Evolutionary conservation across 306 rosid species (phyloP).

Genomic region (Vigna hirtella): DNA sequence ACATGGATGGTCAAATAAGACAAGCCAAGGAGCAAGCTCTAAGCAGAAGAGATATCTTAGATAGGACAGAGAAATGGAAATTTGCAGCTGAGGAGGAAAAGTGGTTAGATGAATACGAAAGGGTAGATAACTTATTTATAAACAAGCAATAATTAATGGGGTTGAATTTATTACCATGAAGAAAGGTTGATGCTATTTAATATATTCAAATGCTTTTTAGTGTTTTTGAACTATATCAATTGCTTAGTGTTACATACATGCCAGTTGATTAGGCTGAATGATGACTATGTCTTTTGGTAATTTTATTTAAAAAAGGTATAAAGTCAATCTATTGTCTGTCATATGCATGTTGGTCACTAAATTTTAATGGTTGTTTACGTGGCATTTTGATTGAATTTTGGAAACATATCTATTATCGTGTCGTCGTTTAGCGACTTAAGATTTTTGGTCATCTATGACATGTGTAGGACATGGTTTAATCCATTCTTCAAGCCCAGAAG

Average conservation of each 20-base stretch:
- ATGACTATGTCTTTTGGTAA: not conserved
- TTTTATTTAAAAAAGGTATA: not conserved
- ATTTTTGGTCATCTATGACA: not conserved
- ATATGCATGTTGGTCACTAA: not conserved
- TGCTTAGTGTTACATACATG: slow-evolving; percentile 18
- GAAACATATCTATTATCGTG: not conserved
- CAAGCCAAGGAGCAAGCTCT: slow-evolving; percentile 87
- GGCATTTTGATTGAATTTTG: not conserved
- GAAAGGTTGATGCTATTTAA: slow-evolving; percentile 1
- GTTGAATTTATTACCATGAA: slow-evolving; percentile 15
- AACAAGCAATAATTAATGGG: not conserved
- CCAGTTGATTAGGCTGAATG: not conserved
- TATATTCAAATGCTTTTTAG: not conserved
- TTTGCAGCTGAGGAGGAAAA: slow-evolving; percentile 89
- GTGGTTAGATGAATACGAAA: slow-evolving; percentile 96
- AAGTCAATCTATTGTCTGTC: not conserved
- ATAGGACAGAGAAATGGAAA: slow-evolving; percentile 87
- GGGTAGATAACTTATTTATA: slow-evolving; percentile 54
- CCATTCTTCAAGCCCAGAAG: not conserved
- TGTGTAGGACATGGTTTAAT: not conserved
- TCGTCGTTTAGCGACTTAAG: not conserved
- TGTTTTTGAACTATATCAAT: slow-evolving; percentile 13
- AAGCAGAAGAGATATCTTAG: slow-evolving; percentile 92
- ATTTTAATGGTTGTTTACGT: slow-evolving; percentile 14
- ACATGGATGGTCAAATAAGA: slow-evolving; percentile 83